phyloP scores from a whole-genome alignment of 179 eudicot genomes.

The Amaranthus tricolor region DNA sequence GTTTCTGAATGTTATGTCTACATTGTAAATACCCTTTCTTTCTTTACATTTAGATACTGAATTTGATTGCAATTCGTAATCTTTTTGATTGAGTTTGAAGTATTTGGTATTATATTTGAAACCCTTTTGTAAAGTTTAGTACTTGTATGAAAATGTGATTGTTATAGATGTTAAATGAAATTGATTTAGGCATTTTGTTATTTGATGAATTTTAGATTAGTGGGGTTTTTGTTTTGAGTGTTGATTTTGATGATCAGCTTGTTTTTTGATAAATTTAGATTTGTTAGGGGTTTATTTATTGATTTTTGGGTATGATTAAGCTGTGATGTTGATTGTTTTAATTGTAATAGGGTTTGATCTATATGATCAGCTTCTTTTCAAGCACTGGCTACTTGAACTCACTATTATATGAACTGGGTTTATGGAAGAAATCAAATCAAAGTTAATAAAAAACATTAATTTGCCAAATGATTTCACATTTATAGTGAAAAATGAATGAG shows the following conservation, averaged over 20 bases:
- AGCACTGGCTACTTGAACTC: not conserved
- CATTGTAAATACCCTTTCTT: slow-evolving; percentile 42
- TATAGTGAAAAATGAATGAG: too few species aligned
- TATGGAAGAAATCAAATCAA: too few species aligned
- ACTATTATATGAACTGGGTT: slow-evolving; percentile 5
- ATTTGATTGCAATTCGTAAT: slow-evolving; percentile 2
- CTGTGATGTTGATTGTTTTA: not conserved
- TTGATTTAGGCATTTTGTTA: slow-evolving; percentile 14
- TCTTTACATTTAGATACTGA: slow-evolving; percentile 5
- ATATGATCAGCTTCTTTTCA: not conserved
- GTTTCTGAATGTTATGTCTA: slow-evolving; percentile 85
- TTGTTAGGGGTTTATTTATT: not conserved
- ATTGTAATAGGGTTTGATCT: not conserved
- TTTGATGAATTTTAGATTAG: not conserved
- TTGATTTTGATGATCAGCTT: not conserved
- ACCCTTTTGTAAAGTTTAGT: not conserved
- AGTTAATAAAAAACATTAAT: too few species aligned
- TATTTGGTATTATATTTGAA: not conserved
- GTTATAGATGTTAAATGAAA: not conserved
- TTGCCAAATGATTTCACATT: too few species aligned
- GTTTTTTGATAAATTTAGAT: not conserved
- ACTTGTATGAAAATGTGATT: not conserved
- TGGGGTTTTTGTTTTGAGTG: not conserved
- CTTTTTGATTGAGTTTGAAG: slow-evolving; percentile 1
- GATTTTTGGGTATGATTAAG: not conserved